Percentiles rank a stretch among this genome's conserved stretches.
Evolutionary conservation across 2,329 filamentous ascomycete species (phyloP).

Genomic region (Fusarium pilosicola): DNA sequence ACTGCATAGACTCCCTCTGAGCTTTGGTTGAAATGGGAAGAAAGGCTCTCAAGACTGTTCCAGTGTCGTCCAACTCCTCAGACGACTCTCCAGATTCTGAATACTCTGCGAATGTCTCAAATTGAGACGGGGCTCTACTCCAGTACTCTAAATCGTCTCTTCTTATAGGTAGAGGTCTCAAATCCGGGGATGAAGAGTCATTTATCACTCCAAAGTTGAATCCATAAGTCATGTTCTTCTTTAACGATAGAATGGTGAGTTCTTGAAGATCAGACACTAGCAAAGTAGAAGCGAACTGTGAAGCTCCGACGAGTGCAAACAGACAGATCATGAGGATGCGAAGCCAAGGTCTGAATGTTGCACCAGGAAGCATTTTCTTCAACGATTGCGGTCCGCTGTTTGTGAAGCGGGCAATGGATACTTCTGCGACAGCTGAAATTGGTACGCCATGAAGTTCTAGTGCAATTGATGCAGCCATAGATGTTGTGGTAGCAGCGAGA

Average conservation of each 20-base stretch:
- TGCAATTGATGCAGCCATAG: neutral
- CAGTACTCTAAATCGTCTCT: neutral
- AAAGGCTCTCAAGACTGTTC: neutral
- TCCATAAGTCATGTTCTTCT: neutral
- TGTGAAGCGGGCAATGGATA: neutral
- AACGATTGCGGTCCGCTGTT: neutral
- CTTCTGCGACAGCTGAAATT: accelerated
- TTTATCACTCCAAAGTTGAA: neutral
- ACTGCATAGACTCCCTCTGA: neutral
- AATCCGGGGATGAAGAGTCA: too few relatives aligned
- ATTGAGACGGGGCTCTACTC: neutral
- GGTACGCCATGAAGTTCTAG: neutral
- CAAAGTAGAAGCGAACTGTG: neutral
- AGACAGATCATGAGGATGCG: neutral
- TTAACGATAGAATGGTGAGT: neutral
- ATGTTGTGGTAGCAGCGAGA: neutral
- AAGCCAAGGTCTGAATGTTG: neutral
- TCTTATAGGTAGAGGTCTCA: neutral
- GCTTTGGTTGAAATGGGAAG: neutral
- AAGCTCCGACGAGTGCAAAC: accelerated
- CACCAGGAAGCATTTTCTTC: neutral
- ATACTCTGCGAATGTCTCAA: neutral
- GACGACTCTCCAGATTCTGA: neutral
- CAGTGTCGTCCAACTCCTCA: neutral
- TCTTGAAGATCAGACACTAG: neutral